These are phyloP conservation scores for Serendipita indica DNA, from an alignment of 768 basidiomycete species.

Conservation along the genomic window DNA sequence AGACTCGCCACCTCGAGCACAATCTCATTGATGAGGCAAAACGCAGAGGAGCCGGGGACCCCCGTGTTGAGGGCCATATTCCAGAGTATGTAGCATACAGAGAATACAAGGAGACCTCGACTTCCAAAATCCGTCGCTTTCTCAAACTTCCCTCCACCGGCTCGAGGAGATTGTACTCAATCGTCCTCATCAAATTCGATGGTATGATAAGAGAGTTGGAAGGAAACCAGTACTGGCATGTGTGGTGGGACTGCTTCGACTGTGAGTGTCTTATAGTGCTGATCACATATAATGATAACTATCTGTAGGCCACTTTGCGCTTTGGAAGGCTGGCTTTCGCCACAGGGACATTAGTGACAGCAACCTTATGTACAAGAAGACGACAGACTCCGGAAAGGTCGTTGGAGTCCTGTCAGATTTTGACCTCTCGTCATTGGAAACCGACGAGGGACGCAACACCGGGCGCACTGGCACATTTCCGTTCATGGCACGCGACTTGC, in stretches of 20 bases:
- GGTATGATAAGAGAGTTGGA: not conserved
- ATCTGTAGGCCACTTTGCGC: conserved; percentile 18
- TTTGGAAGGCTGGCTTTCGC: conserved; percentile 19
- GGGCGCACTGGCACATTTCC: conserved; percentile 20
- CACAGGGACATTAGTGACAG: conserved; percentile 23
- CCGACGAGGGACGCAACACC: conserved; percentile 9
- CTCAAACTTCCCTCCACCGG: not conserved
- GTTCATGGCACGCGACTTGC: conserved; percentile 25
- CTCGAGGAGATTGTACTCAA: not conserved
- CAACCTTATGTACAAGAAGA: conserved; percentile 22
- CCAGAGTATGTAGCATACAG: not conserved
- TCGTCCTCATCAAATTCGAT: not conserved
- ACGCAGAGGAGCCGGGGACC: not conserved
- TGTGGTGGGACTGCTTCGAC: not conserved
- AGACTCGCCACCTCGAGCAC: not conserved
- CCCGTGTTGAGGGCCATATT: not conserved
- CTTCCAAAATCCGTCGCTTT: not conserved
- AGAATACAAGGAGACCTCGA: not conserved
- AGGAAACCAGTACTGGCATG: not conserved
- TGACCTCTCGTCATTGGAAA: conserved; percentile 18
- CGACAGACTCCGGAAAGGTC: conserved; percentile 5
- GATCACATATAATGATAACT: not conserved
- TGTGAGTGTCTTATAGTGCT: not conserved
- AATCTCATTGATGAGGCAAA: not conserved
- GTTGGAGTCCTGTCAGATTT: conserved; percentile 23